These are phyloP conservation scores for Phyllosticta capitalensis DNA, from an alignment of 2,329 filamentous ascomycete species.

Conservation along the genomic window DNA sequence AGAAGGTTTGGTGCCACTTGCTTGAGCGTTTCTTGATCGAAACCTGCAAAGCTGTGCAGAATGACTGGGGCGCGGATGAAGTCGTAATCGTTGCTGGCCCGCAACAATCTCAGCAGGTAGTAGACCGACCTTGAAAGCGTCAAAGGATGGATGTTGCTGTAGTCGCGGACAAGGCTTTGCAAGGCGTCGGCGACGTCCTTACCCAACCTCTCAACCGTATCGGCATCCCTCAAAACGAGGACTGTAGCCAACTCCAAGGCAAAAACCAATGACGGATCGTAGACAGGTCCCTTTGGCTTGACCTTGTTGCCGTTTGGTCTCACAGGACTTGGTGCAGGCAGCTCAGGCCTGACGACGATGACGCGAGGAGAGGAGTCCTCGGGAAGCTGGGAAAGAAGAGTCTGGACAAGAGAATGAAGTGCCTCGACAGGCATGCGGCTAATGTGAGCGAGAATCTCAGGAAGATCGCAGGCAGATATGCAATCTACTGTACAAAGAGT, in stretches of 20 bases:
- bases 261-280: conserved; percentile 81
- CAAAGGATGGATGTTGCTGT: conserved; percentile 69
- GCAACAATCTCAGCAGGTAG: conserved; percentile 74
- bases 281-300: conserved; percentile 50
- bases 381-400: conserved; percentile 73
- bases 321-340: conserved; percentile 51
- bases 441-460: conserved; percentile 73
- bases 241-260: conserved; percentile 85
- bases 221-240: conserved; percentile 64
- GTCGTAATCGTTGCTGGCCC: conserved; percentile 79
- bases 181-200: conserved; percentile 71
- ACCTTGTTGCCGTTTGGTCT: conserved; percentile 51
- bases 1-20: conserved; percentile 68
- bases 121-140: conserved; percentile 75
- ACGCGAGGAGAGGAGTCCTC: conserved; percentile 73
- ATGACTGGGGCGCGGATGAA: conserved; percentile 88
- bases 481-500: conserved; percentile 92
- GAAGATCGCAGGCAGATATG: conserved; percentile 79
- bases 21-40: conserved; percentile 67
- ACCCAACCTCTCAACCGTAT: conserved; percentile 63
- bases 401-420: conserved; percentile 55
- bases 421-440: conserved; percentile 54
- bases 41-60: conserved; percentile 81
- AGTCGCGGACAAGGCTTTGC: conserved; percentile 73
- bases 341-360: conserved; percentile 83